These are phyloP conservation scores for Apiospora hydei DNA, from an alignment of 2,329 filamentous ascomycete species.

Conservation along the genomic window DNA sequence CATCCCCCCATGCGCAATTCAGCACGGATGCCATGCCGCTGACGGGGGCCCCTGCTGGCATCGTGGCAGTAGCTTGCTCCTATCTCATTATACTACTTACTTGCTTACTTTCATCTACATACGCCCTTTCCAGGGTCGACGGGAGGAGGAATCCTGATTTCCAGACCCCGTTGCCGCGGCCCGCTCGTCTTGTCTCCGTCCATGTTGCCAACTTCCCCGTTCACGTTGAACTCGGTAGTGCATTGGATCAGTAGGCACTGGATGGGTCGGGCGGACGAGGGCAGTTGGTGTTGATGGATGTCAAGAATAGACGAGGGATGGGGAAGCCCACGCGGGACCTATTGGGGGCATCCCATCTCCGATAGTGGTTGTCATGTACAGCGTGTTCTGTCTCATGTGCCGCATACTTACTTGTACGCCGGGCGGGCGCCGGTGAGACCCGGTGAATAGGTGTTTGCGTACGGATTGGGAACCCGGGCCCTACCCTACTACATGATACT, in stretches of 20 bases:
- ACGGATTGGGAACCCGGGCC: neutral
- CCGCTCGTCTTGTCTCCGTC: neutral
- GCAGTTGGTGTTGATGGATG: neutral
- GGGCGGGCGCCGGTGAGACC: neutral
- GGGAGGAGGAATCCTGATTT: neutral
- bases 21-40: constrained; percentile 3
- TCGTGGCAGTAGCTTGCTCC: neutral
- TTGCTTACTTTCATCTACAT: too few species aligned
- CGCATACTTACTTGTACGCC: neutral
- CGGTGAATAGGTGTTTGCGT: neutral
- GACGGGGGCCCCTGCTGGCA: neutral
- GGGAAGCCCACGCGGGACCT: neutral
- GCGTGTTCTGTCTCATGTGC: constrained; percentile 8
- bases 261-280: neutral
- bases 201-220: too few species aligned
- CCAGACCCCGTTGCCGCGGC: neutral
- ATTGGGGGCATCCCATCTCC: neutral
- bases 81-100: too few species aligned
- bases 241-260: too few species aligned
- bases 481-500: neutral
- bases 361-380: neutral
- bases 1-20: neutral
- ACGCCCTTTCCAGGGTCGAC: neutral
- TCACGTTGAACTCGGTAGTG: too few species aligned
- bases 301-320: constrained; percentile 12